Percentiles rank a stretch among this genome's conserved stretches.
Evolutionary conservation across 257 asterid species (phyloP).

Genomic region (Apocynum venetum): DNA sequence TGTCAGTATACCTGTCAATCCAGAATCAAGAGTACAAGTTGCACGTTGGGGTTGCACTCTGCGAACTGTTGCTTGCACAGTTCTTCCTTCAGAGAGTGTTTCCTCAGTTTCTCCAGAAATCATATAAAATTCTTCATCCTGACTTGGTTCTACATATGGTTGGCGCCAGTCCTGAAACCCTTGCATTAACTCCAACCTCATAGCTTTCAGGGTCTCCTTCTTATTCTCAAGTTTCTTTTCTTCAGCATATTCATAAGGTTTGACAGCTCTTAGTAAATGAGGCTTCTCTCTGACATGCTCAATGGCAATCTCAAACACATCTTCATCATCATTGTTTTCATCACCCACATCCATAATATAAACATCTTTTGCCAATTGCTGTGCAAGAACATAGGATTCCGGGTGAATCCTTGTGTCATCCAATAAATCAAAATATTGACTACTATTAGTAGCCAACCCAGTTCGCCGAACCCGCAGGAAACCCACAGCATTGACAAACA

Average conservation of each 20-base stretch:
- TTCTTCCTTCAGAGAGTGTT: conserved; percentile 81
- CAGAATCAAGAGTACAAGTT: conserved; percentile 73
- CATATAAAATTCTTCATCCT: conserved; percentile 88
- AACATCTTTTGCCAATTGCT: conserved; percentile 89
- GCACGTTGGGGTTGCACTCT: conserved; percentile 81
- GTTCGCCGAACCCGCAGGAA: conserved; percentile 83
- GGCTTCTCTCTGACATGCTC: conserved; percentile 95
- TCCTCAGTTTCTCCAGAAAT: conserved; percentile 90
- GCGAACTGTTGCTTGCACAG: conserved; percentile 87
- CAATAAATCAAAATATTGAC: conserved; percentile 77
- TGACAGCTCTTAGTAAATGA: conserved; percentile 61
- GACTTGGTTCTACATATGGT: conserved; percentile 61
- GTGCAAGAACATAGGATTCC: conserved; percentile 83
- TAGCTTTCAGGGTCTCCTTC: conserved; percentile 78
- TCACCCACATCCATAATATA: conserved; percentile 68
- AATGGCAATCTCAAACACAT: conserved; percentile 83
- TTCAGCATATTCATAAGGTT: conserved; percentile 62
- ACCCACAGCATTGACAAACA: conserved; percentile 91
- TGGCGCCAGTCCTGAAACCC: conserved; percentile 94
- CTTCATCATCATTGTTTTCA: conserved; percentile 79
- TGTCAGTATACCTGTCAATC: conserved; percentile 71
- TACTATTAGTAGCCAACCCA: conserved; percentile 79
- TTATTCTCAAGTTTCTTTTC: conserved; percentile 53
- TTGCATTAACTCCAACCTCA: conserved; percentile 81
- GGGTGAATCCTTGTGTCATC: conserved; percentile 98